Evolutionary conservation across 306 rosid genomes (phyloP).

Genomic region (Cicer arietinum): DNA sequence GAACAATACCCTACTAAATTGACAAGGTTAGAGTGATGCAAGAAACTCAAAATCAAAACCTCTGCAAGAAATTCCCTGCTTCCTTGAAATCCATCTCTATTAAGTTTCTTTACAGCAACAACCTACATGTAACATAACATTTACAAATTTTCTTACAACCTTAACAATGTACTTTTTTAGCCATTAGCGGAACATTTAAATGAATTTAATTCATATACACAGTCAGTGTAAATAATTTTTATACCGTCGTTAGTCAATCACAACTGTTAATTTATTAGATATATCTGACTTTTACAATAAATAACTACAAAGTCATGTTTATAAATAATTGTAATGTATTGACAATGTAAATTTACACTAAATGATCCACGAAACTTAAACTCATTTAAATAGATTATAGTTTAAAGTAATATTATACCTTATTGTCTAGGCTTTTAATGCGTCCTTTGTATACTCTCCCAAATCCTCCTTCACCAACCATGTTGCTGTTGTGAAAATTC

Average conservation of each 20-base stretch:
- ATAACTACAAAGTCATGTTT: too few relatives aligned
- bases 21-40: conserved; percentile 83
- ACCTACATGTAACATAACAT: conserved; percentile 51
- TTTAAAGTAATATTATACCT: conserved; percentile 51
- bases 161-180: neutral
- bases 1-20: conserved; percentile 88
- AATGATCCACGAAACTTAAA: too few relatives aligned
- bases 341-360: too few relatives aligned
- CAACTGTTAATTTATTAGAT: too few relatives aligned
- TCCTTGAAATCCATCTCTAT: conserved; percentile 93
- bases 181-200: too few relatives aligned
- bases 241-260: too few relatives aligned
- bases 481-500: conserved; percentile 62
- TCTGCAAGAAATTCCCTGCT: conserved; percentile 90
- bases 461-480: conserved; percentile 96
- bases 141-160: conserved; percentile 4
- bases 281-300: too few relatives aligned
- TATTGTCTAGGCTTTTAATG: conserved; percentile 55
- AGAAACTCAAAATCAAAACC: conserved; percentile 89
- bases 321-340: too few relatives aligned
- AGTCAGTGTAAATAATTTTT: too few relatives aligned
- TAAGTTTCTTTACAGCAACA: conserved; percentile 92
- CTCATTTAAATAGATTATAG: neutral
- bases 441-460: conserved; percentile 85
- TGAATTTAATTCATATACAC: too few relatives aligned